Evolutionary conservation across 2,329 filamentous ascomycete genomes (phyloP).

Genomic region (Didymella glomerata): DNA sequence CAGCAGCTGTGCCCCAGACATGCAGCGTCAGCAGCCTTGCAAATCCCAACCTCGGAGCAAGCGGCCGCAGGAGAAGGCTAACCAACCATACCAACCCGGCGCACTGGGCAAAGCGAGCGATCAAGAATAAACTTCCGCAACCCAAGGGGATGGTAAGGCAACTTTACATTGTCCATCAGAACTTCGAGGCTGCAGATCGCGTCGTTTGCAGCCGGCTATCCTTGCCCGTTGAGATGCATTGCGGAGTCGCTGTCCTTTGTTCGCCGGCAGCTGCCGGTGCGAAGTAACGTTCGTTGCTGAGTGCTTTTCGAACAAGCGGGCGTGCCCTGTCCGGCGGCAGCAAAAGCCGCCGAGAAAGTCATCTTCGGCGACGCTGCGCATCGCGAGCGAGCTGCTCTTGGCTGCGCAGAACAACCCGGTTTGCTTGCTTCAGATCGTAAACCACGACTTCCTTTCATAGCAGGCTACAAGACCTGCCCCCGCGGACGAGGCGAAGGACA

Average conservation of each 20-base stretch:
- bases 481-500: neutral
- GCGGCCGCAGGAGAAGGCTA: neutral
- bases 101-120: constrained; percentile 17
- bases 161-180: neutral
- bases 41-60: neutral
- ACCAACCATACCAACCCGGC: constrained; percentile 7
- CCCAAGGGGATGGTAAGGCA: constrained; percentile 12
- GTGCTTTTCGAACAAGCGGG: neutral
- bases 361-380: neutral
- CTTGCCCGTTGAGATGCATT: neutral
- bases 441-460: neutral
- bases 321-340: neutral
- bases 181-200: neutral
- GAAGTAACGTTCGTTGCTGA: neutral
- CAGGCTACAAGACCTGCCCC: neutral
- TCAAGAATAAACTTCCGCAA: constrained; percentile 9
- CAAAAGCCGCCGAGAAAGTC: neutral
- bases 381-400: neutral
- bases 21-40: neutral
- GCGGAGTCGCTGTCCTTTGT: neutral
- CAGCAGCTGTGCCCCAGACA: neutral
- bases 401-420: neutral
- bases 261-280: neutral
- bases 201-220: neutral
- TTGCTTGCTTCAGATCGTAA: neutral